Evolutionary conservation across 441 rosid genomes (phyloP).

Genomic region (Gossypium davidsonii): DNA sequence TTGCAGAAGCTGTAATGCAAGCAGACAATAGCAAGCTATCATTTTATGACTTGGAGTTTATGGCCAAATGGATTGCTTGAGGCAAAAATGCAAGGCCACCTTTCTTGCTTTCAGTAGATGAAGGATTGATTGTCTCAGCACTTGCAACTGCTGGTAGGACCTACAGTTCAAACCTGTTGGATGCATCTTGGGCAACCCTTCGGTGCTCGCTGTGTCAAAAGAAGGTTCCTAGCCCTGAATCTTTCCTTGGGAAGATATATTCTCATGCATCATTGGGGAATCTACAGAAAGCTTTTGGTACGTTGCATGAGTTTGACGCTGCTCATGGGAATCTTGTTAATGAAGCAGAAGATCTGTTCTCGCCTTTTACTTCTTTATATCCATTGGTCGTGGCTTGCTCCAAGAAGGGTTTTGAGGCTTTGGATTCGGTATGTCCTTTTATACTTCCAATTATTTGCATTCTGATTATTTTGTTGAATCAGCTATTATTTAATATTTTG

Average conservation of each 20-base stretch:
- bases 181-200: slow-evolving; percentile 76
- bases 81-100: slow-evolving; percentile 63
- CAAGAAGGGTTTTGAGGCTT: slow-evolving; percentile 76
- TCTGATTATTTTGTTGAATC: background rate
- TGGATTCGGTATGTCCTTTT: slow-evolving; percentile 56
- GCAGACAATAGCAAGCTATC: slow-evolving; percentile 74
- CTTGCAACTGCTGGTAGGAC: slow-evolving; percentile 89
- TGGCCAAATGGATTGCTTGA: slow-evolving; percentile 68
- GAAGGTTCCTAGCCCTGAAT: slow-evolving; percentile 62
- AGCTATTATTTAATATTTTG: background rate
- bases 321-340: slow-evolving; percentile 38
- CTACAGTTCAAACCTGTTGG: slow-evolving; percentile 52
- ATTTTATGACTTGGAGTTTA: slow-evolving; percentile 69
- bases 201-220: slow-evolving; percentile 53
- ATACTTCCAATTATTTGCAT: background rate
- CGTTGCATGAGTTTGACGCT: slow-evolving; percentile 66
- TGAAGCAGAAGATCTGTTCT: slow-evolving; percentile 53
- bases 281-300: slow-evolving; percentile 61
- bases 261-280: slow-evolving; percentile 72
- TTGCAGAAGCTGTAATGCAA: slow-evolving; percentile 65
- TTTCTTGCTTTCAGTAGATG: slow-evolving; percentile 61
- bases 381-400: slow-evolving; percentile 83
- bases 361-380: slow-evolving; percentile 71
- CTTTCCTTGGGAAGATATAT: slow-evolving; percentile 69
- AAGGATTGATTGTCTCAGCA: slow-evolving; percentile 68